Evolutionary conservation across 78 protist species (phyloP).

Genomic region (Chrysochromulina parva): DNA sequence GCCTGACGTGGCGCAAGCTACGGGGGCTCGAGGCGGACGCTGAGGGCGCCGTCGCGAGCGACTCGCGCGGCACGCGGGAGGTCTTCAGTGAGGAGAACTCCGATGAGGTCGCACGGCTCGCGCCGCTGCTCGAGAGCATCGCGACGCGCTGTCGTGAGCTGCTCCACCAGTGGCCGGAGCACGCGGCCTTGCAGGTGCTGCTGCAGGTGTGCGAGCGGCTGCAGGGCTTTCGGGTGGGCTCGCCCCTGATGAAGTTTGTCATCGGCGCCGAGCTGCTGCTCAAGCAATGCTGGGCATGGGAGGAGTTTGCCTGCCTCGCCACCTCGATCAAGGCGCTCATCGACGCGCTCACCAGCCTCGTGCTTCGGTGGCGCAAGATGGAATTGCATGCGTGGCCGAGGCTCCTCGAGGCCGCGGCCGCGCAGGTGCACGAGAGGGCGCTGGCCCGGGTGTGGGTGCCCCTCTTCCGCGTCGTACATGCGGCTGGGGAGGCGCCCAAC

Average conservation of each 20-base stretch:
- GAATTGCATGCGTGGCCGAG: slow-evolving; percentile 67
- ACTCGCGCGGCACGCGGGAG: not conserved
- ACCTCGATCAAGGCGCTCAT: slow-evolving; percentile 46
- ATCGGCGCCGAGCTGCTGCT: slow-evolving; percentile 75
- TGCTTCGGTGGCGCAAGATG: slow-evolving; percentile 67
- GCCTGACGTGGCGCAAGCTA: not conserved
- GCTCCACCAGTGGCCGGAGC: slow-evolving; percentile 55
- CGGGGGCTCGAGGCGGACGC: not conserved
- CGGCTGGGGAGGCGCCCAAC: too few relatives aligned
- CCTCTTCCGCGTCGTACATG: not conserved
- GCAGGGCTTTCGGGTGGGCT: slow-evolving; percentile 24
- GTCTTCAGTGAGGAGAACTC: not conserved
- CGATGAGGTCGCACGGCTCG: slow-evolving; percentile 3
- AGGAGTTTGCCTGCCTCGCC: slow-evolving; percentile 53
- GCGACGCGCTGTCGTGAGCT: not conserved
- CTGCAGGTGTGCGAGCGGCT: slow-evolving; percentile 25
- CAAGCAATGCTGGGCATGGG: slow-evolving; percentile 72
- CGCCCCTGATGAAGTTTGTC: slow-evolving; percentile 61
- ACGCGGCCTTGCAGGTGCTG: slow-evolving; percentile 47
- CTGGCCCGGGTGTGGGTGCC: not conserved
- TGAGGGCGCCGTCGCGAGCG: not conserved
- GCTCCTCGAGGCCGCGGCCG: slow-evolving; percentile 50
- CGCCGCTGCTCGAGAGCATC: not conserved
- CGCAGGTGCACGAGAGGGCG: not conserved
- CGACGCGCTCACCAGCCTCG: slow-evolving; percentile 16